phyloP scores from a whole-genome alignment of 768 basidiomycete genomes.

The Rhodotorula diobovata region DNA sequence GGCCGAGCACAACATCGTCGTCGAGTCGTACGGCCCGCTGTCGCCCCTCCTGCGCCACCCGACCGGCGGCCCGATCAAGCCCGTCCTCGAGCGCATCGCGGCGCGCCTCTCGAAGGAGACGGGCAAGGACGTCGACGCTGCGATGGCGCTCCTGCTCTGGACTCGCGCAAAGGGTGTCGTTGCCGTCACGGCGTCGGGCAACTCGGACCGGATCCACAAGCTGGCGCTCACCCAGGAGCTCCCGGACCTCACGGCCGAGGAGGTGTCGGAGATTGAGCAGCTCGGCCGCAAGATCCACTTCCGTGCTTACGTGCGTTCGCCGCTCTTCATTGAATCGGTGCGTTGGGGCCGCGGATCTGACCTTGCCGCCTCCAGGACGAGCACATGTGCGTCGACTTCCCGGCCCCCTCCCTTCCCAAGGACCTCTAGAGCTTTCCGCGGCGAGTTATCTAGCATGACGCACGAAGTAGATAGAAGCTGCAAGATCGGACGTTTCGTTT shows the following conservation, averaged over 20 bases:
- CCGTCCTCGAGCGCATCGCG: slow-evolving; percentile 44
- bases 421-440: slow-evolving; percentile 1
- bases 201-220: slow-evolving; percentile 42
- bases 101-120: slow-evolving; percentile 37
- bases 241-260: slow-evolving; percentile 43
- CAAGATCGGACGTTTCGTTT: no score
- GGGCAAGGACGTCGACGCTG: slow-evolving; percentile 40
- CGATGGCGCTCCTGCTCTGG: slow-evolving; percentile 45
- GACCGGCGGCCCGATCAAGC: slow-evolving; percentile 42
- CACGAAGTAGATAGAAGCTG: no score
- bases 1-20: slow-evolving; percentile 44
- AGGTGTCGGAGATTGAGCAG: slow-evolving; percentile 47
- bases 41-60: slow-evolving; percentile 44
- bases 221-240: slow-evolving; percentile 35
- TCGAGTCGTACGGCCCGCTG: slow-evolving; percentile 45
- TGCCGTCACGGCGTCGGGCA: slow-evolving; percentile 42
- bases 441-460: no score
- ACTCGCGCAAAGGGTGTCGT: slow-evolving; percentile 43
- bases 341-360: neutral
- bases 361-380: slow-evolving; percentile 28
- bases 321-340: neutral
- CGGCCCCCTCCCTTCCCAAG: slow-evolving; percentile 39
- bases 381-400: slow-evolving; percentile 47
- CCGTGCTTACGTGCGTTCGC: slow-evolving; percentile 18
- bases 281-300: slow-evolving; percentile 45